Evolutionary conservation across 108 stramenopile genomes (phyloP).

Genomic region (Nitzschia palea): DNA sequence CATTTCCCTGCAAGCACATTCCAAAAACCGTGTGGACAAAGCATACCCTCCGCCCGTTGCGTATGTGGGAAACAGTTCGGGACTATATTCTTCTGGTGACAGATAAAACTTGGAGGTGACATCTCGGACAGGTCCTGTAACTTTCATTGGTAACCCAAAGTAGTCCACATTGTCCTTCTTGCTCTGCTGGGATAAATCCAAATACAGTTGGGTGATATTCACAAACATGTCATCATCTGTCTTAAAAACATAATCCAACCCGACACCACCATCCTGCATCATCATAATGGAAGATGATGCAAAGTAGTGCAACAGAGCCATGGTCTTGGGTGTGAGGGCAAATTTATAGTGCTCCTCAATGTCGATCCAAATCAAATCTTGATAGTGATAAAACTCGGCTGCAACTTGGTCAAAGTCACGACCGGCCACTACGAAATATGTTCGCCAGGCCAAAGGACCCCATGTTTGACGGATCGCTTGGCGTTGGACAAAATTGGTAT

Average conservation of each 20-base stretch:
- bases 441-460: background rate
- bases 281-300: background rate
- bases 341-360: background rate
- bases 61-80: background rate
- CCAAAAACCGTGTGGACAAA: background rate
- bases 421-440: background rate
- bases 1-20: background rate
- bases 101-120: background rate
- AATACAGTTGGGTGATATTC: background rate
- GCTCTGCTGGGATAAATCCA: background rate
- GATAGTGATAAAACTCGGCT: background rate
- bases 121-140: background rate
- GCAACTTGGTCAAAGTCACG: background rate
- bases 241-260: background rate
- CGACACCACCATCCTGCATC: background rate
- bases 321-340: background rate
- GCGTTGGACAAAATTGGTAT: background rate
- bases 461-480: slow-evolving; percentile 1
- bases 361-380: background rate
- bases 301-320: background rate
- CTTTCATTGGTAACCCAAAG: background rate
- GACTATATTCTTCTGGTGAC: background rate
- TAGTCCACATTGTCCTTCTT: background rate
- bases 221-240: slow-evolving; percentile 3
- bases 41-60: background rate